A percentile compares a stretch with the other conserved stretches of the same genome.
phyloP scores from a whole-genome alignment of 2,329 filamentous ascomycete genomes.

The Cytospora paraplurivora region DNA sequence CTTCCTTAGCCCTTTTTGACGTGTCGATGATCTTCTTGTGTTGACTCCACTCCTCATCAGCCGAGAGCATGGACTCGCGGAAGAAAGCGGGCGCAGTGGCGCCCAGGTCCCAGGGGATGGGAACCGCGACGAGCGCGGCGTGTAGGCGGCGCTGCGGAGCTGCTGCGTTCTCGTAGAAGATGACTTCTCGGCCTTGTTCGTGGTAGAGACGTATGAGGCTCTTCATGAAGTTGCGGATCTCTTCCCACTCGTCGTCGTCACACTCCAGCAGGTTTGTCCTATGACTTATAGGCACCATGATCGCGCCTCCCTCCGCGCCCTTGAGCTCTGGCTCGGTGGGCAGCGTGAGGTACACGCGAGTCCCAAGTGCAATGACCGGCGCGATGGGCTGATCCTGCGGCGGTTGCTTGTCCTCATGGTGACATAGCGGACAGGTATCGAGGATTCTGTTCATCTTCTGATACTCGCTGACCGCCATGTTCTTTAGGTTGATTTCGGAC shows the following conservation, averaged over 20 bases:
- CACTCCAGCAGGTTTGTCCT: slow-evolving; percentile 91
- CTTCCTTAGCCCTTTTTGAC: slow-evolving; percentile 61
- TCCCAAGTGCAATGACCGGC: slow-evolving; percentile 82
- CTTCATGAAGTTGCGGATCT: slow-evolving; percentile 99
- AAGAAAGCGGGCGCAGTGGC: slow-evolving; percentile 94
- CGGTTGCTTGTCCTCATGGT: slow-evolving; percentile 77
- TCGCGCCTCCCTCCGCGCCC: slow-evolving; percentile 69
- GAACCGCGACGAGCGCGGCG: slow-evolving; percentile 82
- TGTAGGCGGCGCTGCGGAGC: slow-evolving; percentile 76
- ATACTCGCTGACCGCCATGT: slow-evolving; percentile 82
- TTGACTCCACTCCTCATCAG: slow-evolving; percentile 93
- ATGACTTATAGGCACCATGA: slow-evolving; percentile 88
- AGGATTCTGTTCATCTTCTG: slow-evolving; percentile 86
- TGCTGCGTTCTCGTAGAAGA: slow-evolving; percentile 98
- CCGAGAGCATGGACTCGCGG: slow-evolving; percentile 84
- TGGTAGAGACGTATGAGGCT: slow-evolving; percentile 91
- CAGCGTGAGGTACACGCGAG: slow-evolving; percentile 83
- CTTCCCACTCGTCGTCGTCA: slow-evolving; percentile 97
- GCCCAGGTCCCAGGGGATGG: slow-evolving; percentile 87
- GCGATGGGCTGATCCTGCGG: slow-evolving; percentile 72
- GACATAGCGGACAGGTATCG: slow-evolving; percentile 85
- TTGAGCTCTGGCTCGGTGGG: slow-evolving; percentile 87
- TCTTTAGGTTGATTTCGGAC: slow-evolving; percentile 84
- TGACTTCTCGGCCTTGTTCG: slow-evolving; percentile 84
- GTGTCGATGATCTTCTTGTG: slow-evolving; percentile 96